phyloP scores from a whole-genome alignment of 305 asterid species.

The Rubia tinctorum region DNA sequence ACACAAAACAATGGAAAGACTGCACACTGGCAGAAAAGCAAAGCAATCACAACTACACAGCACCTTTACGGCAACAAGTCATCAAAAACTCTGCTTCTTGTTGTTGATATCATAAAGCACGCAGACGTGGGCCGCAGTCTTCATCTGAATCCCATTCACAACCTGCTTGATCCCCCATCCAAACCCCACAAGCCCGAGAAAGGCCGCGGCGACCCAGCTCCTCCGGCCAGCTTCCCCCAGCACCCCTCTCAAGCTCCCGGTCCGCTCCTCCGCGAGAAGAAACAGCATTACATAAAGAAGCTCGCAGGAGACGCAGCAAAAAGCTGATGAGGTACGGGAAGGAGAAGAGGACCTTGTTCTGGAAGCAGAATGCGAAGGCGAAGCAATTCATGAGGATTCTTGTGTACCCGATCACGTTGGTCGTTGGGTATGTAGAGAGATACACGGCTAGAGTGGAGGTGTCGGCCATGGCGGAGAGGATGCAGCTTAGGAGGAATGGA shows the following conservation, averaged over 20 bases:
- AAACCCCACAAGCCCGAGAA: slow-evolving; percentile 46
- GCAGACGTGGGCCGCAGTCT: slow-evolving; percentile 86
- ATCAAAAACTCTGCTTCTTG: slow-evolving; percentile 18
- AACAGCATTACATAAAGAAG: slow-evolving; percentile 81
- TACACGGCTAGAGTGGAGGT: too few relatives aligned
- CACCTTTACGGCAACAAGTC: neutral
- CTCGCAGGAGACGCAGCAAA: slow-evolving; percentile 96
- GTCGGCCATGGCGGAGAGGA: too few relatives aligned
- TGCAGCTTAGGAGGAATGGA: too few relatives aligned
- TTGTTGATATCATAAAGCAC: slow-evolving; percentile 68
- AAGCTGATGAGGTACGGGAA: slow-evolving; percentile 76
- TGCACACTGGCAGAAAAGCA: neutral
- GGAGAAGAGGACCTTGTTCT: slow-evolving; percentile 75
- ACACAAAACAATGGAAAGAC: neutral
- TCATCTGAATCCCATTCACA: slow-evolving; percentile 84
- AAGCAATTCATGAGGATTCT: slow-evolving; percentile 80
- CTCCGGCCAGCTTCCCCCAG: slow-evolving; percentile 41
- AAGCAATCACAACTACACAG: slow-evolving; percentile 4
- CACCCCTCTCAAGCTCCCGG: slow-evolving; percentile 53
- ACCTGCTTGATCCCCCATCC: slow-evolving; percentile 86
- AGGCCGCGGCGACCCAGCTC: slow-evolving; percentile 42
- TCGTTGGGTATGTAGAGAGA: too few relatives aligned
- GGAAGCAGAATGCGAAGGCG: slow-evolving; percentile 92
- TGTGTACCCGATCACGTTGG: slow-evolving; percentile 80
- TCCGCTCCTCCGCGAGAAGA: slow-evolving; percentile 67